phyloP scores from a whole-genome alignment of 2,329 filamentous ascomycete genomes.

The Exutisphaerella laricina region DNA sequence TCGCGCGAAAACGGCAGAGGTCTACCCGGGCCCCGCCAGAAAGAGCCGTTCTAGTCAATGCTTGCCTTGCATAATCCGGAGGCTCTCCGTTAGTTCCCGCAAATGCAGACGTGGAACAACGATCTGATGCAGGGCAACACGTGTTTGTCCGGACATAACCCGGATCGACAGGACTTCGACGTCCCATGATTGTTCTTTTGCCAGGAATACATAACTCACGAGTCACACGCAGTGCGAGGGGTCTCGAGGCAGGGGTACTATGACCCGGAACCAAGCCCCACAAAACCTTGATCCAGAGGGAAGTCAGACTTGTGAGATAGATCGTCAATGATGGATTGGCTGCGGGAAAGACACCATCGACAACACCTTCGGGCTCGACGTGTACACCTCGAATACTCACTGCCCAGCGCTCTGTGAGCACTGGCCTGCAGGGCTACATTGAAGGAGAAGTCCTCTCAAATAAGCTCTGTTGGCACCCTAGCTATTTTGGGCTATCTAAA shows the following conservation, averaged over 20 bases:
- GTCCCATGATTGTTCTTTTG: not conserved
- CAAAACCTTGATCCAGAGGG: slow-evolving; percentile 7
- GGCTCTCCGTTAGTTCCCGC: not conserved
- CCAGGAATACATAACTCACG: not conserved
- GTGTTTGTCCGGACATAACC: not conserved
- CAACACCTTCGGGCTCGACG: slow-evolving; percentile 5
- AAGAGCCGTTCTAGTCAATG: not conserved
- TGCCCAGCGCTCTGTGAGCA: not conserved
- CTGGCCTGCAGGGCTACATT: not conserved
- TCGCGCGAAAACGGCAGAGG: not conserved
- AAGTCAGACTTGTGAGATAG: not conserved
- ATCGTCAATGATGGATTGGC: slow-evolving; percentile 7
- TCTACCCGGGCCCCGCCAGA: not conserved
- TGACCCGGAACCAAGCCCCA: not conserved
- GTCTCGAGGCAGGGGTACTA: not conserved
- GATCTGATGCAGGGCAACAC: slow-evolving; percentile 4
- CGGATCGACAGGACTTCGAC: not conserved
- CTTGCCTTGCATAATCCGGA: not conserved
- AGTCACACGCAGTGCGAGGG: not conserved
- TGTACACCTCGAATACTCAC: slow-evolving; percentile 6
- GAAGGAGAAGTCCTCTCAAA: slow-evolving; percentile 1
- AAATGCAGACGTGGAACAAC: not conserved
- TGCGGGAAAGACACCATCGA: not conserved
- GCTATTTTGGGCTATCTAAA: slow-evolving; percentile 1
- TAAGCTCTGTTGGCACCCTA: slow-evolving; percentile 1